Evolutionary conservation across 192 early-diverging fungal species (phyloP).

Genomic region (Chytriomyces confervae): DNA sequence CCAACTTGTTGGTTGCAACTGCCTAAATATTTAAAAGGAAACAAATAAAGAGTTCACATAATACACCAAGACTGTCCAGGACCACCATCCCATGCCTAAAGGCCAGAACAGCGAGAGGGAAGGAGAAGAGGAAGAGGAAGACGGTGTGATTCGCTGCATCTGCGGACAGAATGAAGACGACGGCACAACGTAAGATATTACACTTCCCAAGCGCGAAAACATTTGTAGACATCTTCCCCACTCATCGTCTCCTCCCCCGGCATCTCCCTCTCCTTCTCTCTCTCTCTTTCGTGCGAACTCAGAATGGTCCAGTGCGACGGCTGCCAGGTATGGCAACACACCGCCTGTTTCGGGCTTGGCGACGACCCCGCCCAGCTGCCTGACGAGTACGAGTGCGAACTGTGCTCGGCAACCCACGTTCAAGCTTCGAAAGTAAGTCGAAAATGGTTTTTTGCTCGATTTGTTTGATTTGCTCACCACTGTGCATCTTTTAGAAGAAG

Average conservation of each 20-base stretch:
- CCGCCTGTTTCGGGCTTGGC: slow-evolving; percentile 75
- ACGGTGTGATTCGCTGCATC: slow-evolving; percentile 95
- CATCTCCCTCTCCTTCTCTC: neutral
- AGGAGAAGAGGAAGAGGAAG: slow-evolving; percentile 61
- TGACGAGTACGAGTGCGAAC: slow-evolving; percentile 85
- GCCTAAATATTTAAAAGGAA: too few species aligned
- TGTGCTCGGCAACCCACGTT: slow-evolving; percentile 72
- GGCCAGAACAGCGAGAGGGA: too few species aligned
- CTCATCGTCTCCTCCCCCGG: too few species aligned
- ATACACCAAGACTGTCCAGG: too few species aligned
- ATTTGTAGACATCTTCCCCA: too few species aligned
- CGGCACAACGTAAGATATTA: slow-evolving; percentile 74
- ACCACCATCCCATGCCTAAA: too few species aligned
- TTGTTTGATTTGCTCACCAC: too few species aligned
- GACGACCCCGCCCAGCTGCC: slow-evolving; percentile 73
- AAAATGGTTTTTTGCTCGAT: too few species aligned
- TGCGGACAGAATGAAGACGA: slow-evolving; percentile 91
- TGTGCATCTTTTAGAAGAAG: too few species aligned
- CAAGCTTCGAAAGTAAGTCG: slow-evolving; percentile 53
- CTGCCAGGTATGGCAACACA: slow-evolving; percentile 96
- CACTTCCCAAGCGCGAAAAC: neutral
- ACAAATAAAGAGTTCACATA: too few species aligned
- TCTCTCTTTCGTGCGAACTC: neutral
- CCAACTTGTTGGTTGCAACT: too few species aligned
- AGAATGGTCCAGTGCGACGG: slow-evolving; percentile 85